phyloP scores from a whole-genome alignment of 108 stramenopile genomes.

The Fistulifera pelliculosa region DNA sequence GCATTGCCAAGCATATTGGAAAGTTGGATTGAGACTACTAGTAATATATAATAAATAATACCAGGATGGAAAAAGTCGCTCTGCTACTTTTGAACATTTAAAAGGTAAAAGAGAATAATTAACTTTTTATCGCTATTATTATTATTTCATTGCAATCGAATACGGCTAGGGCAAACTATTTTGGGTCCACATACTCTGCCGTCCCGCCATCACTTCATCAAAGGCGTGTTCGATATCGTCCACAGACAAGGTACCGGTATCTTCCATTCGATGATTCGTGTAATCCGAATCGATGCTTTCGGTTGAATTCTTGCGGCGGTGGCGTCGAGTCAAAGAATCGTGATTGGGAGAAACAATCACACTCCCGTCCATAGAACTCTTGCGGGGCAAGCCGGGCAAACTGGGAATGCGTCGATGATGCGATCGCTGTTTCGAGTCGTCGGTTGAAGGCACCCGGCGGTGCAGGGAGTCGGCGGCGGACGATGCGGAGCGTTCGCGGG shows the following conservation, averaged over 20 bases:
- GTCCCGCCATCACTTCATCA: background rate
- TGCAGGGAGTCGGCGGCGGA: constrained; percentile 9
- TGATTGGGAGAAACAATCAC: background rate
- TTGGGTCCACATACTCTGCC: no score
- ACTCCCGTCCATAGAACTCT: background rate
- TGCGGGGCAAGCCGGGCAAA: background rate
- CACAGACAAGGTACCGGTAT: background rate
- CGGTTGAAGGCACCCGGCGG: background rate
- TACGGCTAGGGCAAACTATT: no score
- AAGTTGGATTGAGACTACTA: no score
- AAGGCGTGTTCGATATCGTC: constrained; percentile 4
- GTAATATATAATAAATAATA: no score
- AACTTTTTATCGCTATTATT: no score
- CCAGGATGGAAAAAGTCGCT: no score
- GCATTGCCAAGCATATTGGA: no score
- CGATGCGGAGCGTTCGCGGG: constrained; percentile 31
- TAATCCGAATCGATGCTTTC: background rate
- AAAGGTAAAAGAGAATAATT: no score
- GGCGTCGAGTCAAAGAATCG: background rate
- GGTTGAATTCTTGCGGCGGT: background rate
- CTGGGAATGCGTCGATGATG: background rate
- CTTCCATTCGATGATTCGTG: background rate
- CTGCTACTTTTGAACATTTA: no score
- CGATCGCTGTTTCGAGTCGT: background rate
- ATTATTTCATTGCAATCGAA: no score